phyloP scores from a whole-genome alignment of 1,139 yeast genomes.

The Nakaseomyces nivariensis region DNA sequence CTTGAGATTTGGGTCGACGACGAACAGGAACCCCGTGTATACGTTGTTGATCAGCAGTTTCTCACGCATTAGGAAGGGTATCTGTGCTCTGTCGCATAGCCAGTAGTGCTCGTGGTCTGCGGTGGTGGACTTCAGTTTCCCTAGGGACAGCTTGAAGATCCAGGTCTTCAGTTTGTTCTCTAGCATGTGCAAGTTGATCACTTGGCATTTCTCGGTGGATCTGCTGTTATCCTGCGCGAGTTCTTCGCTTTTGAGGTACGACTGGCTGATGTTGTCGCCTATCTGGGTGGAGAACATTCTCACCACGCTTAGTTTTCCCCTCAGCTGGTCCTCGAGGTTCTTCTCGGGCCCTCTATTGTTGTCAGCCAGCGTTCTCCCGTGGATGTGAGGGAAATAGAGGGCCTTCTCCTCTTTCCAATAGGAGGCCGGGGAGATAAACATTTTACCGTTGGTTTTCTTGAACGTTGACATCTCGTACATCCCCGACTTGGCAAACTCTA shows the following conservation, averaged over 20 bases:
- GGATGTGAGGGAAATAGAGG: constrained; percentile 74
- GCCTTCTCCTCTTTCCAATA: constrained; percentile 70
- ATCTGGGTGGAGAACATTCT: constrained; percentile 40
- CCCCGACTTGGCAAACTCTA: constrained; percentile 79
- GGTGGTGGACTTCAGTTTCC: constrained; percentile 31
- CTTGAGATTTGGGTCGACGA: constrained; percentile 62
- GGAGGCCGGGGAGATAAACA: constrained; percentile 70
- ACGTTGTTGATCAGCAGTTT: constrained; percentile 59
- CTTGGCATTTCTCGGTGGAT: constrained; percentile 36
- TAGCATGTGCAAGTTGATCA: constrained; percentile 65
- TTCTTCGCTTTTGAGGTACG: constrained; percentile 43
- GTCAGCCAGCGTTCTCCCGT: constrained; percentile 43
- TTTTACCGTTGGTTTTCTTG: constrained; percentile 71
- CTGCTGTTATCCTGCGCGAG: constrained; percentile 22
- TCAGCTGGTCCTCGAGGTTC: constrained; percentile 31
- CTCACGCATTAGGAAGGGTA: constrained; percentile 51
- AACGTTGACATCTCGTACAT: constrained; percentile 75
- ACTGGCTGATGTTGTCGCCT: constrained; percentile 59
- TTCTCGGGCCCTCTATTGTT: constrained; percentile 29
- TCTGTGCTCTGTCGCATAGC: constrained; percentile 50
- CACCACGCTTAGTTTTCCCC: constrained; percentile 27
- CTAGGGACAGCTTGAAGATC: neutral
- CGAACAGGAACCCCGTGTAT: constrained; percentile 74
- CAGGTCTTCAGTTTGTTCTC: constrained; percentile 52
- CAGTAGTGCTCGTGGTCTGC: constrained; percentile 50